These are phyloP conservation scores for Salix dunnii DNA, from an alignment of 345 rosid species.

Conservation along the genomic window DNA sequence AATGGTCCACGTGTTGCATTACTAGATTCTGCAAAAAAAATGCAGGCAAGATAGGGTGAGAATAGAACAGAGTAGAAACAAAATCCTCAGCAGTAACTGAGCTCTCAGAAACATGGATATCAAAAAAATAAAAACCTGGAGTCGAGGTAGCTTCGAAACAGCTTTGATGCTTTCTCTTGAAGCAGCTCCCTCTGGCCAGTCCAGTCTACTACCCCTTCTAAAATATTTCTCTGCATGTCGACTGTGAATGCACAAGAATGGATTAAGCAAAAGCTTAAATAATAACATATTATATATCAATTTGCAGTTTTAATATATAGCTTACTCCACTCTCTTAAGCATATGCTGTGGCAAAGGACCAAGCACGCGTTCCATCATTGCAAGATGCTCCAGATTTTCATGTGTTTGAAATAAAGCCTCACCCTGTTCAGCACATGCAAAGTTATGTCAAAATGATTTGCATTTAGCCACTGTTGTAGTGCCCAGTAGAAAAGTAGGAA, in stretches of 20 bases:
- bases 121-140: conserved; percentile 50
- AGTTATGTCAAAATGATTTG: not conserved
- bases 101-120: not conserved
- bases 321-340: conserved; percentile 77
- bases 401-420: conserved; percentile 94
- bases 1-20: conserved; percentile 37
- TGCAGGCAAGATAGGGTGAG: too few species aligned
- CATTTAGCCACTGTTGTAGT: too few species aligned
- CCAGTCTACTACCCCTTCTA: conserved; percentile 72
- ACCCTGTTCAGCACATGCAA: conserved; percentile 41
- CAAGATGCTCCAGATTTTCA: conserved; percentile 87
- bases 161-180: conserved; percentile 81
- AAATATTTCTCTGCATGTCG: conserved; percentile 78
- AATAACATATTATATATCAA: too few species aligned
- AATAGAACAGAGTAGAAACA: not conserved
- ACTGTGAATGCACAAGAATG: conserved; percentile 20
- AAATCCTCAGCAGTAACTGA: not conserved
- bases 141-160: conserved; percentile 66
- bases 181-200: conserved; percentile 88
- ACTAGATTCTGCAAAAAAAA: conserved; percentile 13
- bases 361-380: conserved; percentile 89
- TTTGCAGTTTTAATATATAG: not conserved
- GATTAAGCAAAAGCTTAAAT: not conserved
- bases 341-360: conserved; percentile 70
- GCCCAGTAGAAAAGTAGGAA: not conserved